These are phyloP conservation scores for Neckera pumila DNA, from an alignment of 225 moss, liverwort and hornwort species.

Conservation along the genomic window DNA sequence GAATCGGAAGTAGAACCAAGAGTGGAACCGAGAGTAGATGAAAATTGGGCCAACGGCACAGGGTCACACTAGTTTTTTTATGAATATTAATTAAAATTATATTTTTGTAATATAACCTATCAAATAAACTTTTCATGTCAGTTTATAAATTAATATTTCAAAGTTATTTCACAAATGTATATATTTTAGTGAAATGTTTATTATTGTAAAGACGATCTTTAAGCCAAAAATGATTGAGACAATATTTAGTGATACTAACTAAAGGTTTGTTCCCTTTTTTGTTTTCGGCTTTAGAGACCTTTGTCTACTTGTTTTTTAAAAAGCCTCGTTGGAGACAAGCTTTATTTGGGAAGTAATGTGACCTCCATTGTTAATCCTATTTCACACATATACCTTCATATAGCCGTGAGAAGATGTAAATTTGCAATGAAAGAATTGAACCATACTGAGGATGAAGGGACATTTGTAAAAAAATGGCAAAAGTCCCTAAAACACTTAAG, in stretches of 20 bases:
- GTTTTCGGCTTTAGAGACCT: fast-evolving
- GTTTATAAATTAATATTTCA: background rate
- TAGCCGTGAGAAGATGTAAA: background rate
- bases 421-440: background rate
- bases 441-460: background rate
- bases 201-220: background rate
- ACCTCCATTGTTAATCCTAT: fast-evolving
- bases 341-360: fast-evolving
- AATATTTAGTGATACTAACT: background rate
- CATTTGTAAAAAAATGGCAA: background rate
- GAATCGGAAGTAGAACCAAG: no score
- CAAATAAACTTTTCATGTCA: background rate
- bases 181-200: background rate
- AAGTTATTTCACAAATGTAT: background rate
- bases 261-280: fast-evolving
- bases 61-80: no score
- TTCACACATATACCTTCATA: fast-evolving
- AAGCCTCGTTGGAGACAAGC: fast-evolving
- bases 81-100: background rate
- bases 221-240: fast-evolving
- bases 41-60: no score
- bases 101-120: background rate
- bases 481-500: no score
- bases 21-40: no score
- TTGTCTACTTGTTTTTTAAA: background rate